Conservation (phyloP, 805 yeast species). For the Kluyveromyces nonfermentans region DNA sequence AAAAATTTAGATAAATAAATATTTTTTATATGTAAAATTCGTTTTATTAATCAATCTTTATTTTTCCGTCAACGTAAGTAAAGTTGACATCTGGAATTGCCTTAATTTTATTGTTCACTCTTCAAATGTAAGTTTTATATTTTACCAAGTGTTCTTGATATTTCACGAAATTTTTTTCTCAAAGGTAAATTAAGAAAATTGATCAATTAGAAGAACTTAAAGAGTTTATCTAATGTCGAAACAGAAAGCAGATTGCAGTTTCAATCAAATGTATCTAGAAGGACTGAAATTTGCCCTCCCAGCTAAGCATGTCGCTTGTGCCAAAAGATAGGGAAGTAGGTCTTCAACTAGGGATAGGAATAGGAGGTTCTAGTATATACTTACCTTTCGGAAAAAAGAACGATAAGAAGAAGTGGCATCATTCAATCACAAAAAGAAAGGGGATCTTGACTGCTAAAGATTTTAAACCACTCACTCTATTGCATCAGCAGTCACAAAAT, state of each 20-base stretch:
- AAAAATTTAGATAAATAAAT: background rate
- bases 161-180: no score
- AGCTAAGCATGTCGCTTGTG: conserved; percentile 2
- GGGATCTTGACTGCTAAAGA: background rate
- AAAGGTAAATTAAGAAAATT: no score
- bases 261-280: background rate
- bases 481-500: background rate
- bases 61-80: no score
- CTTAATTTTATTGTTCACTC: no score
- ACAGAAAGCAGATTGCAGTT: no score
- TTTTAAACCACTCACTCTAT: background rate
- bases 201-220: no score
- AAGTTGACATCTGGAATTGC: no score
- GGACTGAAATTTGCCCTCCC: background rate
- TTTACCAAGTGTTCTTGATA: no score
- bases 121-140: no score
- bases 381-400: background rate
- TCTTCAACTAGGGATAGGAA: conserved; percentile 7
- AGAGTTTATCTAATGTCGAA: no score
- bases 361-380: conserved; percentile 5
- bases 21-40: no score
- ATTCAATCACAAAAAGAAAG: background rate
- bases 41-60: no score
- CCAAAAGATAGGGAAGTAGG: conserved; percentile 5
- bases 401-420: background rate